These are phyloP conservation scores for Trichosporon sp. DNA, from an alignment of 1,284 basidiomycete species.

Conservation along the genomic window DNA sequence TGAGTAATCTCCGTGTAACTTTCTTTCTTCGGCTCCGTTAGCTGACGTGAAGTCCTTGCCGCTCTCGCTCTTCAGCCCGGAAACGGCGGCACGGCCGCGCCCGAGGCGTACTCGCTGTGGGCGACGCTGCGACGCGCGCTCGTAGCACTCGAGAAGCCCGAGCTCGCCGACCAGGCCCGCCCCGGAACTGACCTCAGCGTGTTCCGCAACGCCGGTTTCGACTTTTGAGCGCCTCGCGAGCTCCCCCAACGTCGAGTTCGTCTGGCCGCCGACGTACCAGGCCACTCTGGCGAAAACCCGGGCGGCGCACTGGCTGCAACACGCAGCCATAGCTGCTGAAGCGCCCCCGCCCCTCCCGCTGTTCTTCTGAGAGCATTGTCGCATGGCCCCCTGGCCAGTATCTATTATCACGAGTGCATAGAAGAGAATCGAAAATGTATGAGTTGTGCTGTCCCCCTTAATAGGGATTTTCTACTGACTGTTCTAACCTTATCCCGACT, in stretches of 20 bases:
- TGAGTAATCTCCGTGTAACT: conserved; percentile 30
- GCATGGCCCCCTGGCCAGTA: neutral
- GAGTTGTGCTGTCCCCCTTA: neutral
- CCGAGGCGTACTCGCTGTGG: conserved; percentile 73
- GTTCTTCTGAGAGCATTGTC: neutral
- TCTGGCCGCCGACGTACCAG: neutral
- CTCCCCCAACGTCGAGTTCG: neutral
- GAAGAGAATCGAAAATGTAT: neutral
- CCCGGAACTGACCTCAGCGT: conserved; percentile 64
- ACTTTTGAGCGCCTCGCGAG: conserved; percentile 63
- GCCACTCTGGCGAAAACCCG: neutral
- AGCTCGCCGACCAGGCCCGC: conserved; percentile 61
- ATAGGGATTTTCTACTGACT: neutral
- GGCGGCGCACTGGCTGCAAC: neutral
- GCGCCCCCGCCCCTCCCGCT: neutral
- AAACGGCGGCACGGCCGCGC: conserved; percentile 33
- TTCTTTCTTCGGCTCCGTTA: neutral
- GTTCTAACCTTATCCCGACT: neutral
- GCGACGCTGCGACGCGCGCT: conserved; percentile 85
- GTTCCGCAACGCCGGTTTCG: conserved; percentile 79
- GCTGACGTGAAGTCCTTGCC: conserved; percentile 65
- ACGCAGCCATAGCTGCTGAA: neutral
- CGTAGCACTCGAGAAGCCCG: conserved; percentile 66
- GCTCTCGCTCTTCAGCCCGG: conserved; percentile 78
- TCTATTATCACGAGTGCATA: neutral